Base-by-base conservation (phyloP, 2,329 filamentous ascomycete species). In the Talaromyces piceae region DNA sequence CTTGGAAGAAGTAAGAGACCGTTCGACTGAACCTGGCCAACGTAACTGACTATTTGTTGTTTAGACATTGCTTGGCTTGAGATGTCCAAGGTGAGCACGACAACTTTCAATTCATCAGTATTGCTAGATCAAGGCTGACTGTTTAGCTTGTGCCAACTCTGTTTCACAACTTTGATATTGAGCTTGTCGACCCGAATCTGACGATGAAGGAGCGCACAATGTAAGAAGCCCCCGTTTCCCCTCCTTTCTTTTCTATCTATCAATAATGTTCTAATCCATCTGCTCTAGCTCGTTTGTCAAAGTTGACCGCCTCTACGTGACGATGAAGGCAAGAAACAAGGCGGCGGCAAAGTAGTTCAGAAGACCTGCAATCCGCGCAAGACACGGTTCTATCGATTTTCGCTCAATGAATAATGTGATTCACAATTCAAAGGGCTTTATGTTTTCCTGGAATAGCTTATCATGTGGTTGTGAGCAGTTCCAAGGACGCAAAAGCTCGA, bases 21-120 rank as follows among this genome's bases (percentile, higher is more conserved):
- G 26, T 18, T 8, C 20, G n/a, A n/a, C 41, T 13, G 20, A 11
- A 23, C n/a, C 27, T 5, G 30, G 41, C 20, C n/a, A 12, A 5
- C 22, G 30, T 30, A 5, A 37, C 48, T 41, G 26, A 53, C 37
- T 33, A 9, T 20, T 20, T 16, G 18, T n/a, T 18, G 22, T 37
- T 6, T 30, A 57, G 55, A 55, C 45, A 31, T 57, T 22, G 52
- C 50, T 33, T 55, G 50, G 55, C 52, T 57, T 46, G 55, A 57
- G 48, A 57, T 57, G 53, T 55, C 52, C 9, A 57, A 57, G 48
- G 55, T 25, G 12, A 41, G 39, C 1, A 37, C 13, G 12, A 20
- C 18, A 25, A 7, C 13, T 25, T 22, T n/a, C 4, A 7, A 7
- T 13, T 30, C 28, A 7, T 13, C n/a, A 37, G 2, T 37, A 18